phyloP scores from a whole-genome alignment of 2,329 filamentous ascomycete genomes.

The Epichloe typhina region DNA sequence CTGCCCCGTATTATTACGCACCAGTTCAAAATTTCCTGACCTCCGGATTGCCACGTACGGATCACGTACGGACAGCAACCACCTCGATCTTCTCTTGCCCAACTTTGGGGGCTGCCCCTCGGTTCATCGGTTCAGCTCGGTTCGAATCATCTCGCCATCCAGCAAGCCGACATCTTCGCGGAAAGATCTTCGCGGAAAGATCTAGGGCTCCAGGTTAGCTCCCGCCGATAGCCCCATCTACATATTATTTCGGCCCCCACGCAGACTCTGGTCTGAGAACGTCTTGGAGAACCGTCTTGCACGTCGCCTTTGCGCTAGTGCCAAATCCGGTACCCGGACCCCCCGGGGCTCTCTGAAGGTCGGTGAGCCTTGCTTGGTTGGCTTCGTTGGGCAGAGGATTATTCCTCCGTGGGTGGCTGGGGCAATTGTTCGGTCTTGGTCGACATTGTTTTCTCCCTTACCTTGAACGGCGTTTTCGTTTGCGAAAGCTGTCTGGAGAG shows the following conservation, averaged over 20 bases:
- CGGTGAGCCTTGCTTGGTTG: slow-evolving; percentile 4
- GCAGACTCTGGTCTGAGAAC: neutral
- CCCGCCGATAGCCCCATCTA: neutral
- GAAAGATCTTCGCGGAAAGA: neutral
- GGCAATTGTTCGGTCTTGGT: neutral
- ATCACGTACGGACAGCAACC: neutral
- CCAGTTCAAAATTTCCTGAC: too few relatives aligned
- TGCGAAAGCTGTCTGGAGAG: neutral
- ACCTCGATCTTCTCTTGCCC: neutral
- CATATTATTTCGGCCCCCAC: neutral
- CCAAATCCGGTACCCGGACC: slow-evolving; percentile 1
- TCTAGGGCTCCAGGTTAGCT: neutral
- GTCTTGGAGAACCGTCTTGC: neutral
- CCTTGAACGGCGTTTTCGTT: neutral
- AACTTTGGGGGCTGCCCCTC: neutral
- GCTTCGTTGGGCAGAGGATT: neutral
- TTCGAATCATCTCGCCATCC: neutral
- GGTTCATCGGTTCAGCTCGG: neutral
- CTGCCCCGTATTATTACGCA: too few relatives aligned
- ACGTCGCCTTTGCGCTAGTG: slow-evolving; percentile 1
- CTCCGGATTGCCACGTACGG: too few relatives aligned
- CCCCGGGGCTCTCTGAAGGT: slow-evolving; percentile 2
- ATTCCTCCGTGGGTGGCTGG: slow-evolving; percentile 2
- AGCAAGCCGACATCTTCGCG: neutral
- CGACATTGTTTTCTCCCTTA: neutral